Evolutionary conservation across 1,139 yeast genomes (phyloP).

Genomic region (Zygosaccharomyces sapae): DNA sequence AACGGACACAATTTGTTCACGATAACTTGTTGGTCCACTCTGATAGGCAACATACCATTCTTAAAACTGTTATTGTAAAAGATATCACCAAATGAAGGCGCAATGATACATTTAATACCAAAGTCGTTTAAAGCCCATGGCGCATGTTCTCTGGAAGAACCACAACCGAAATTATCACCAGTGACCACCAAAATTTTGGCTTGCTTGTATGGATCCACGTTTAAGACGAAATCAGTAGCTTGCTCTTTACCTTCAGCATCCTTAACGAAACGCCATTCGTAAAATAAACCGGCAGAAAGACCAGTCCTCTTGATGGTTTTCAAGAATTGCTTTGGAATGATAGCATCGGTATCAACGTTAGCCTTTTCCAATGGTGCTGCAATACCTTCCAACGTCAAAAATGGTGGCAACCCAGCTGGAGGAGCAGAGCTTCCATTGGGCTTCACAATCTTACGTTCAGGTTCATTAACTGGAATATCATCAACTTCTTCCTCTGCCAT

Average conservation of each 20-base stretch:
- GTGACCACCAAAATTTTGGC: conserved; percentile 85
- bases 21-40: conserved; percentile 75
- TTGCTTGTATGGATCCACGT: conserved; percentile 72
- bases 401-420: conserved; percentile 66
- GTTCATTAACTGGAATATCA: conserved; percentile 51
- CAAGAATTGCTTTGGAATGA: conserved; percentile 95
- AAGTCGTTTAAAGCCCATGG: conserved; percentile 99
- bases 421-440: conserved; percentile 34
- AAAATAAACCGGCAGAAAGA: conserved; percentile 79
- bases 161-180: conserved; percentile 98
- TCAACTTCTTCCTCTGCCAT: conserved; percentile 44
- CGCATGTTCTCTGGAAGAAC: conserved; percentile 98
- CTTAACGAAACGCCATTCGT: conserved; percentile 75
- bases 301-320: conserved; percentile 98
- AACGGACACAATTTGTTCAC: conserved; percentile 67
- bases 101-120: conserved; percentile 91
- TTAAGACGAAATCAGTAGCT: conserved; percentile 82
- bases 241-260: conserved; percentile 69
- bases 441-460: conserved; percentile 21
- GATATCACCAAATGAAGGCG: conserved; percentile 97
- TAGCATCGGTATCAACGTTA: conserved; percentile 96
- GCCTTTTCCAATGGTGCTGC: conserved; percentile 94
- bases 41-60: conserved; percentile 88
- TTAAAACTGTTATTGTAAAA: conserved; percentile 95
- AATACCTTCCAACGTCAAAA: conserved; percentile 70